Evolutionary conservation across 257 asterid genomes (phyloP).

Genomic region (Perilla frutescens): DNA sequence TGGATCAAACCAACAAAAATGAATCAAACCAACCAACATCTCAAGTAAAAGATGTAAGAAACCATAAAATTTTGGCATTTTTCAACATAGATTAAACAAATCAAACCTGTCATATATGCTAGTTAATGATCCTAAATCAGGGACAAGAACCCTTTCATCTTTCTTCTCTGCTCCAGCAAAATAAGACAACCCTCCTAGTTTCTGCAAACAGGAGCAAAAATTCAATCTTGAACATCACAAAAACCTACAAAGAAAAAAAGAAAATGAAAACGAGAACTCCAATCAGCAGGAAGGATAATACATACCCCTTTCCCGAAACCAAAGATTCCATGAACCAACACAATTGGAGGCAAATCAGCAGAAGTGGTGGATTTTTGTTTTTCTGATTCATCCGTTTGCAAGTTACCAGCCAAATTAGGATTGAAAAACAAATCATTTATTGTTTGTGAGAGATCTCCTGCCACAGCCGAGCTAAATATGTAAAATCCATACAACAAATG

Average conservation of each 20-base stretch:
- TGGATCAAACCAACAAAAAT: background rate
- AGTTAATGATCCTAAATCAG: slow-evolving; percentile 90
- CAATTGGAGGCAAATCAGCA: slow-evolving; percentile 89
- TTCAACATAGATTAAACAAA: slow-evolving; percentile 5
- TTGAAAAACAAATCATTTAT: slow-evolving; percentile 67
- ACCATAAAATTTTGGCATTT: slow-evolving; percentile 4
- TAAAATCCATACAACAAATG: slow-evolving; percentile 90
- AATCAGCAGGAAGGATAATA: background rate
- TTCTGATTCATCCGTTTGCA: slow-evolving; percentile 46
- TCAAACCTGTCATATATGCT: slow-evolving; percentile 77
- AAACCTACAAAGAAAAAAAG: background rate
- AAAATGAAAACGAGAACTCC: background rate
- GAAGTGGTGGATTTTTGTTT: slow-evolving; percentile 36
- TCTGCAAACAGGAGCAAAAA: slow-evolving; percentile 48
- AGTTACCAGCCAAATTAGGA: slow-evolving; percentile 56
- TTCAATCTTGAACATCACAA: slow-evolving; percentile 22
- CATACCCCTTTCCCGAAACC: slow-evolving; percentile 99
- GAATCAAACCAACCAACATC: slow-evolving; percentile 10
- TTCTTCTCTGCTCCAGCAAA: slow-evolving; percentile 98
- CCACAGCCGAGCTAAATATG: slow-evolving; percentile 90
- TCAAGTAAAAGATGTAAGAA: too few species aligned
- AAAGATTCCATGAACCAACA: slow-evolving; percentile 91
- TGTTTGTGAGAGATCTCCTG: slow-evolving; percentile 82
- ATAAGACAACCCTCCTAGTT: slow-evolving; percentile 90
- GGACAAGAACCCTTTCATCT: slow-evolving; percentile 95